A percentile compares a stretch with the other conserved stretches of the same genome.
Conservation (phyloP, 2,329 filamentous ascomycete genomes). For the Paraconiothyrium sp. region DNA sequence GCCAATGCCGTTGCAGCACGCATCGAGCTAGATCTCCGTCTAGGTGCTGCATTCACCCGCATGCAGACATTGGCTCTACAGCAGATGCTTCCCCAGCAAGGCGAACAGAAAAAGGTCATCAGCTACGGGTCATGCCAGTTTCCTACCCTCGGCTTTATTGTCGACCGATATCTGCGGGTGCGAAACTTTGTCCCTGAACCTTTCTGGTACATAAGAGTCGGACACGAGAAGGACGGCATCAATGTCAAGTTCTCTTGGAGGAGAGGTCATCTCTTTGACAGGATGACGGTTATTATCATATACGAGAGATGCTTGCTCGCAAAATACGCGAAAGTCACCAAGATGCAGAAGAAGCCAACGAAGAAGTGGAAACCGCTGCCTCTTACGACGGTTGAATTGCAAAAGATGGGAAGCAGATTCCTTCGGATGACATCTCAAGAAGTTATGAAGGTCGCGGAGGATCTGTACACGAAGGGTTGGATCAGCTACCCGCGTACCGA, state of each 20-base stretch:
- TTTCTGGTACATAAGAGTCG: conserved; percentile 92
- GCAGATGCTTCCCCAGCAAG: conserved; percentile 68
- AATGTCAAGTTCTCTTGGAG: conserved; percentile 87
- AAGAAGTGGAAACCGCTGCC: conserved; percentile 94
- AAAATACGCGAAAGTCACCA: conserved; percentile 80
- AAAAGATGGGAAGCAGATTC: conserved; percentile 92
- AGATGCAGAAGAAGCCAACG: conserved; percentile 89
- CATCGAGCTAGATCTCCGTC: conserved; percentile 90
- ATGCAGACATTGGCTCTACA: conserved; percentile 85
- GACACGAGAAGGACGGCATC: conserved; percentile 78
- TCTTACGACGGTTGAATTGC: conserved; percentile 92
- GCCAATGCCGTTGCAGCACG: conserved; percentile 87
- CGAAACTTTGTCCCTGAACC: conserved; percentile 91
- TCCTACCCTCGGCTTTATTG: conserved; percentile 94
- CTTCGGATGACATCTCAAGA: conserved; percentile 90
- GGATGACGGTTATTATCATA: conserved; percentile 79
- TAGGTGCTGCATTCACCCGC: conserved; percentile 91
- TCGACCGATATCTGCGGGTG: conserved; percentile 93
- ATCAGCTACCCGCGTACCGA: conserved; percentile 98
- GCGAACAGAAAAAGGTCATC: conserved; percentile 70
- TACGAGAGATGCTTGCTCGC: conserved; percentile 85
- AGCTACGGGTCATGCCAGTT: conserved; percentile 98
- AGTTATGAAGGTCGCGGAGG: conserved; percentile 87
- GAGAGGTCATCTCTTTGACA: conserved; percentile 85
- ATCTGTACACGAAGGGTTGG: conserved; percentile 90